Base-by-base conservation (phyloP, 441 rosid genomes). In the Erodium trifolium region DNA sequence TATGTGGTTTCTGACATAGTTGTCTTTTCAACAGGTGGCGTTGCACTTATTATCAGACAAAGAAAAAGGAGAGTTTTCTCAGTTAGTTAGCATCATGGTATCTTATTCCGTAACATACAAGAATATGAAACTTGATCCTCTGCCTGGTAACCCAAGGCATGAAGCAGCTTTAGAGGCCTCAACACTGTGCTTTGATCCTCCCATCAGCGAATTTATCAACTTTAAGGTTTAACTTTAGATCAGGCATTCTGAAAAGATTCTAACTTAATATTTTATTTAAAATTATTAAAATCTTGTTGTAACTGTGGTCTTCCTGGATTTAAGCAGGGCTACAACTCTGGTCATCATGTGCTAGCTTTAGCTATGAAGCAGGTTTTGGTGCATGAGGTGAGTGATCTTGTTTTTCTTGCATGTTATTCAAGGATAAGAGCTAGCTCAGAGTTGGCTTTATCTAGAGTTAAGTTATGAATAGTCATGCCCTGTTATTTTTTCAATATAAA, bases 331-430 rank as follows among this genome's bases (percentile, higher is more conserved):
- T 78, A 83, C 79, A 75, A 10, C 67, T 82, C 80, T 53, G 80
- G 81, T 80, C 93, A 88, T 80, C 76, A 84, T 74, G 77, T 80
- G 62, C 92, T 95, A 65, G 76, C 95, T 67, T 67, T 85, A 51
- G 85, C 95, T 17, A 81, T 86, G 92, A 94, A 92, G 84, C 98
- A 88, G 82, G 81, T 90, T 77, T 78, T 94, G 81, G 79, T 84
- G 76, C 98, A 92, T 71, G 99, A 94, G 89, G 98, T 92, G 75
- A 77, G 91, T 72, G 69, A 39, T 67, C 29, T 60, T 12, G 45
- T 71, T 71, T 71, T 71, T 59, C n/a, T 16, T 47, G 59, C 4
- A 70, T 5, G 43, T 13, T 63, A 63, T 59, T 23, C 13, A 59
- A 59, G 63, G 63, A 59, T 17, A 17, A 18, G 9, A 4, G 63